These are phyloP conservation scores for Plasmodium cynomolgi DNA, from an alignment of 169 alveolate species.

Conservation along the genomic window DNA sequence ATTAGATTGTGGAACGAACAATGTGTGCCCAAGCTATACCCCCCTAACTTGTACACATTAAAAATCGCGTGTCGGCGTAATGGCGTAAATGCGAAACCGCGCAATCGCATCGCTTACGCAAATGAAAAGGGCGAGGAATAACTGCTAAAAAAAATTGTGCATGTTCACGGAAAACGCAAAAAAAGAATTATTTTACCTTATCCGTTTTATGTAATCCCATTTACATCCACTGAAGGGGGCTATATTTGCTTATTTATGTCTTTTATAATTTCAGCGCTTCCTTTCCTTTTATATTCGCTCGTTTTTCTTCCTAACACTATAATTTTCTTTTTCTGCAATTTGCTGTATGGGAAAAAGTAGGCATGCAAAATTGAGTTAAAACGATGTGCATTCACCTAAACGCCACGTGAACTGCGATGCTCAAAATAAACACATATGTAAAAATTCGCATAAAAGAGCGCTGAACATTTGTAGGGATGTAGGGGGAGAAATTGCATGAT, in stretches of 20 bases:
- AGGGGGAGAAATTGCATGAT: not conserved
- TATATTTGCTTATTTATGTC: conserved; percentile 31
- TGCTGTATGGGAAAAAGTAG: conserved; percentile 25
- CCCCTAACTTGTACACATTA: not conserved
- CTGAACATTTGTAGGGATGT: not conserved
- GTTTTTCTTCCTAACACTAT: conserved; percentile 52
- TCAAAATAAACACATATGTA: not conserved
- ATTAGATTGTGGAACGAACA: not conserved
- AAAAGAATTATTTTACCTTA: not conserved
- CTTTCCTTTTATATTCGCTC: conserved; percentile 25
- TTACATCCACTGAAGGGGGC: not conserved
- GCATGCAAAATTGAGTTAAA: not conserved
- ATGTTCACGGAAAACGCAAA: conserved; percentile 1
- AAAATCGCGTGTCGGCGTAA: not conserved
- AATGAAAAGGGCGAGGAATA: not conserved
- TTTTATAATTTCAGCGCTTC: conserved; percentile 41
- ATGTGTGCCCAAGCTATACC: not conserved
- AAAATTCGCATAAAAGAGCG: not conserved
- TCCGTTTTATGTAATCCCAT: not conserved
- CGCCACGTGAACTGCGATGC: not conserved
- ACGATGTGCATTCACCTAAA: not conserved
- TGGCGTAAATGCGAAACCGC: not conserved
- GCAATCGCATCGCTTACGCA: not conserved
- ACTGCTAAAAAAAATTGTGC: not conserved
- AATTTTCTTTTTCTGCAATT: conserved; percentile 57